A percentile compares a stretch with the other conserved stretches of the same genome.
phyloP scores from a whole-genome alignment of 2,329 filamentous ascomycete genomes.

The Pestalotiopsis sp. region DNA sequence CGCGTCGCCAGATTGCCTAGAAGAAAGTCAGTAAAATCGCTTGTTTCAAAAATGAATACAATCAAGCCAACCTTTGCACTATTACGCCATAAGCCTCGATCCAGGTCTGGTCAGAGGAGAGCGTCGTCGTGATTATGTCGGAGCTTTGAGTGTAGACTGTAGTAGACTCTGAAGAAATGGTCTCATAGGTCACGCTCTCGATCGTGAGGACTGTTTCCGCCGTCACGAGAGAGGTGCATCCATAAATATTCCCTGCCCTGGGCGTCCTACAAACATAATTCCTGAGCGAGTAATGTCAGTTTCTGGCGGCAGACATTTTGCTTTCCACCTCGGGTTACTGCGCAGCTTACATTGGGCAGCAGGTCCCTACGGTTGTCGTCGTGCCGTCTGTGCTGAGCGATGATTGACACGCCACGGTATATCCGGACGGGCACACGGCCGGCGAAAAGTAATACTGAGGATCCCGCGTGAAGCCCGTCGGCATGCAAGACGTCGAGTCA shows the following conservation, averaged over 20 bases:
- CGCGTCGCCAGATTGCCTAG: background rate
- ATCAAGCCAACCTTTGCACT: background rate
- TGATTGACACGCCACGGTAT: background rate
- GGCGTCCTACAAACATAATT: background rate
- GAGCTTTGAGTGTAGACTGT: background rate
- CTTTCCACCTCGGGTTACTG: background rate
- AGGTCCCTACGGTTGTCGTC: background rate
- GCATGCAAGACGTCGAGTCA: background rate
- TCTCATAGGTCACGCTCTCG: background rate
- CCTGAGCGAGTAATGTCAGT: background rate
- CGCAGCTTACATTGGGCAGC: background rate
- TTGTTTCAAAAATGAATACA: background rate
- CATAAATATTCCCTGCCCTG: background rate
- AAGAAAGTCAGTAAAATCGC: background rate
- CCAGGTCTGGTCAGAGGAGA: background rate
- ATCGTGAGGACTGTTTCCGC: background rate
- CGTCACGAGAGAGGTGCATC: background rate
- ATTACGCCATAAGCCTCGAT: background rate
- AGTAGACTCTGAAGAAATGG: background rate
- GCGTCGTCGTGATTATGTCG: background rate
- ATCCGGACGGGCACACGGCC: background rate
- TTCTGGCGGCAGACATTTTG: background rate
- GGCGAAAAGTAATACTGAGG: constrained; percentile 1
- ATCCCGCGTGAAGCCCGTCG: background rate
- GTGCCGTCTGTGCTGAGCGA: background rate